A percentile compares a stretch with the other conserved stretches of the same genome.
Conservation (phyloP, 2,329 filamentous ascomycete species). For the Ciborinia camelliae region DNA sequence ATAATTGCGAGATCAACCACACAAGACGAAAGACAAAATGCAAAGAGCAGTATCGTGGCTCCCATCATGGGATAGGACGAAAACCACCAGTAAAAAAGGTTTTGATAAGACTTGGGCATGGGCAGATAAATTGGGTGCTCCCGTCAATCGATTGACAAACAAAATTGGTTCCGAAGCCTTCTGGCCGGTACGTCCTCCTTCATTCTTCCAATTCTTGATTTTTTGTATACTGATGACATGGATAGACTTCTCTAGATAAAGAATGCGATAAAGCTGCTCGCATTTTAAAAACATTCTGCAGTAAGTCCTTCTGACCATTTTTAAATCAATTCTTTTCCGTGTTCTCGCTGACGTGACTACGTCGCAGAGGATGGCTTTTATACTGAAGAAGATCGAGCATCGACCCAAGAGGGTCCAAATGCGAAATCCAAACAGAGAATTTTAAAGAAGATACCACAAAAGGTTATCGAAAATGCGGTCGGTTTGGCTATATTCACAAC, state of each 20-base stretch:
- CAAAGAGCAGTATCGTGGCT: slow-evolving; percentile 37
- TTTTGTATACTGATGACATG: not conserved
- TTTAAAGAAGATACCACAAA: slow-evolving; percentile 77
- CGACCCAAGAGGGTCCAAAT: slow-evolving; percentile 37
- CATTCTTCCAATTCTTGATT: not conserved
- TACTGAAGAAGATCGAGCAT: slow-evolving; percentile 45
- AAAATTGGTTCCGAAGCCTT: slow-evolving; percentile 78
- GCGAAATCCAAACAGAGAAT: slow-evolving; percentile 53
- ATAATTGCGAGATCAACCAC: slow-evolving; percentile 29
- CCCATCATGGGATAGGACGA: slow-evolving; percentile 52
- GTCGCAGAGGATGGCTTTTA: slow-evolving; percentile 65
- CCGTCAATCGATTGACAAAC: slow-evolving; percentile 78
- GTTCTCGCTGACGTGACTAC: slow-evolving; percentile 12
- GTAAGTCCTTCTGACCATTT: slow-evolving; percentile 47
- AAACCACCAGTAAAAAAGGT: slow-evolving; percentile 57
- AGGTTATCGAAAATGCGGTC: slow-evolving; percentile 84
- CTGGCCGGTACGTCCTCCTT: slow-evolving; percentile 54
- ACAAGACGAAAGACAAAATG: slow-evolving; percentile 32
- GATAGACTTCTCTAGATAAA: slow-evolving; percentile 65
- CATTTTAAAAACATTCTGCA: slow-evolving; percentile 86
- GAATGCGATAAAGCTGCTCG: slow-evolving; percentile 89
- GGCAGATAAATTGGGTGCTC: slow-evolving; percentile 64
- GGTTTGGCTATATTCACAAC: slow-evolving; percentile 92
- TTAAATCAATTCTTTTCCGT: slow-evolving; percentile 10
- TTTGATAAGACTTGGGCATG: slow-evolving; percentile 71